Evolutionary conservation across 768 basidiomycete genomes (phyloP), one percentile per base, ranked within the genome.

Genomic region (Pulveroboletus frians): DNA sequence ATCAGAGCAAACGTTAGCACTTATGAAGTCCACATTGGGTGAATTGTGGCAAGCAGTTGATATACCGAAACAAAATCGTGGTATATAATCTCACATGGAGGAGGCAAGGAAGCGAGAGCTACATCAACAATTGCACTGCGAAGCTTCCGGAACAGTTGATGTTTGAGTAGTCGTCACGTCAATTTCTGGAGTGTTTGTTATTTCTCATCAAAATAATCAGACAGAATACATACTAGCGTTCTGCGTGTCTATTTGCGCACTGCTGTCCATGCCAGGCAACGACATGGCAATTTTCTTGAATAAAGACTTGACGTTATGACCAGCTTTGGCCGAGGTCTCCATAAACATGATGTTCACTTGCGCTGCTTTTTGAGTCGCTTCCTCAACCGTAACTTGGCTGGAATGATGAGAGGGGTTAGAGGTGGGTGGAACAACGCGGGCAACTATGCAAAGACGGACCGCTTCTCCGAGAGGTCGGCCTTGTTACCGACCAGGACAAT

Each of bases 271-370:
- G 11, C 96, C 96, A 17, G 96, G 95, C 43, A 99, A 71, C 3
- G 93, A 93, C 85, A 98, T 84, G 1, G 96, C 96, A 57, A 99
- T 99, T 77, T 98, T 98, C 76, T 97, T 94, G 78, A 99, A 99
- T 57, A 99, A 69, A 57, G 90, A 90, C 75, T 99, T 99, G 53
- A 99, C 96, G 56, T 99, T 99, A 68, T 98, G 96, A 3, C 96
- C 96, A 7, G 96, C 96, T 68, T 99, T 99, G 27, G 96, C 96
- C 26, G 92, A 96, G 9, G 96, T 98, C 72, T 99, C 96, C 86
- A 98, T 98, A 65, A 95, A 96, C 86, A 98, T 91, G 57, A 98
- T 91, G 61, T 85, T 86, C 54, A 96, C 73, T 66, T 95, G 85
- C 39, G 90, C 85, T 13, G 93, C 79, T 63, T 92, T 92, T 39